Evolutionary conservation across 179 eudicot genomes (phyloP), one percentile per base, ranked within the genome.

Genomic region (Vitellaria paradoxa): DNA sequence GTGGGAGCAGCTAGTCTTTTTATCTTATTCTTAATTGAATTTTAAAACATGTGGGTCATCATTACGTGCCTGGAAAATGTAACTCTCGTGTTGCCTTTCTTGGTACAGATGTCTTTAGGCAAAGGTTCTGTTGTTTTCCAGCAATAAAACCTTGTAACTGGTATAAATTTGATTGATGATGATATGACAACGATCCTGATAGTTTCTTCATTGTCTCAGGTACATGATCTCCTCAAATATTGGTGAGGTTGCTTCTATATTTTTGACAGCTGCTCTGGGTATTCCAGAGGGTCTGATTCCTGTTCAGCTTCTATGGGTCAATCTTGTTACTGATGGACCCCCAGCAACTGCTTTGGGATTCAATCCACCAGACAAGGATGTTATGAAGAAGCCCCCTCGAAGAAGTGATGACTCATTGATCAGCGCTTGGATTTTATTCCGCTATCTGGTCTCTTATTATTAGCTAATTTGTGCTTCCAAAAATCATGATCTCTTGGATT

Each of bases 341-440:
- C 98, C 99, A 18, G 99, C 99, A 11, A 95, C 99, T 72, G 97
- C 99, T 78, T 86, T 95, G 89, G 99, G 99, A 53, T 95, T 95
- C 81, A 95, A 95, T 86, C 97, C 99, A 77, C 95, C 99, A 61
- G 99, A 95, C 80, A 91, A 89, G 72, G 92, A 95, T 80, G 88
- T 95, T 56, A 95, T 95, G 99, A 91, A 91, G 87, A 95, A 95
- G 84, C 90, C 94, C 59, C 99, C 99, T 57, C 85, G 97, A 42
- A 87, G 86, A 86, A 95, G 97, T 76, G 91, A 93, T 65, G 99
- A 95, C 76, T 93, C 97, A 20, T 82, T 95, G 84, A 93, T 93
- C 82, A 90, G 88, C 84, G 83, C 97, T 21, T 95, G 99, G 99
- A 95, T 87, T 79, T 78, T 95, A 68, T 95, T 95, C 85, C 94